Evolutionary conservation across 1,284 basidiomycete species (phyloP).

Genomic region (Tausonia pullulans): DNA sequence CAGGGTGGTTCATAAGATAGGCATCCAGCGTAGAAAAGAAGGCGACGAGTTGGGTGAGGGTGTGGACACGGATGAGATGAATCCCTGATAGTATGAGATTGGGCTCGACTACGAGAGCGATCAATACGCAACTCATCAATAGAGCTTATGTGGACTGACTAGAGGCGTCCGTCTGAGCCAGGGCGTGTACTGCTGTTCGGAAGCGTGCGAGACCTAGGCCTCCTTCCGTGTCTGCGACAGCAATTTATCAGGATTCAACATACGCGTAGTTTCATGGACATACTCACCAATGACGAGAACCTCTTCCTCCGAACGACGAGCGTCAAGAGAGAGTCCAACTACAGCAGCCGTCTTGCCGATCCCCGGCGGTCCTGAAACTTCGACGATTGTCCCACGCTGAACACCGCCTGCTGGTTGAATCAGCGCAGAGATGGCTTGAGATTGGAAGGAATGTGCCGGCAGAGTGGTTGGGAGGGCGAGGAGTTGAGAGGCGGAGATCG

Average conservation of each 20-base stretch:
- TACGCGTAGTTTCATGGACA: too few species aligned
- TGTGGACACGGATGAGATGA: slow-evolving; percentile 29
- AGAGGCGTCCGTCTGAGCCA: too few species aligned
- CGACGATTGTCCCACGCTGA: slow-evolving; percentile 29
- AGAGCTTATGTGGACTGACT: too few species aligned
- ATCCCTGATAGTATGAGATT: slow-evolving; percentile 24
- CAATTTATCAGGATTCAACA: background rate
- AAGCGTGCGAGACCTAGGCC: slow-evolving; percentile 26
- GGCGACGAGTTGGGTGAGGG: slow-evolving; percentile 32
- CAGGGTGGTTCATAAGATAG: slow-evolving; percentile 29
- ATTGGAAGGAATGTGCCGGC: slow-evolving; percentile 1
- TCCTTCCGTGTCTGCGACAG: slow-evolving; percentile 32
- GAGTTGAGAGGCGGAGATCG: slow-evolving; percentile 9
- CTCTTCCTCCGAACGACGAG: slow-evolving; percentile 22
- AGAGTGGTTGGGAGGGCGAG: background rate
- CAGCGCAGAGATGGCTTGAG: slow-evolving; percentile 1
- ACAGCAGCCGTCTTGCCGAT: slow-evolving; percentile 29
- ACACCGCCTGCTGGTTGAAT: slow-evolving; percentile 10
- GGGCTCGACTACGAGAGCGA: slow-evolving; percentile 9
- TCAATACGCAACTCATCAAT: too few species aligned
- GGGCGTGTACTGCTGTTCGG: background rate
- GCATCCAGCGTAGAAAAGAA: slow-evolving; percentile 30
- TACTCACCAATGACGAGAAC: slow-evolving; percentile 32
- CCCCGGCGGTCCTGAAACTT: slow-evolving; percentile 33
- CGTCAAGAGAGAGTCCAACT: slow-evolving; percentile 26